phyloP scores from a whole-genome alignment of 768 basidiomycete species.

The Mycena leptocephala region DNA sequence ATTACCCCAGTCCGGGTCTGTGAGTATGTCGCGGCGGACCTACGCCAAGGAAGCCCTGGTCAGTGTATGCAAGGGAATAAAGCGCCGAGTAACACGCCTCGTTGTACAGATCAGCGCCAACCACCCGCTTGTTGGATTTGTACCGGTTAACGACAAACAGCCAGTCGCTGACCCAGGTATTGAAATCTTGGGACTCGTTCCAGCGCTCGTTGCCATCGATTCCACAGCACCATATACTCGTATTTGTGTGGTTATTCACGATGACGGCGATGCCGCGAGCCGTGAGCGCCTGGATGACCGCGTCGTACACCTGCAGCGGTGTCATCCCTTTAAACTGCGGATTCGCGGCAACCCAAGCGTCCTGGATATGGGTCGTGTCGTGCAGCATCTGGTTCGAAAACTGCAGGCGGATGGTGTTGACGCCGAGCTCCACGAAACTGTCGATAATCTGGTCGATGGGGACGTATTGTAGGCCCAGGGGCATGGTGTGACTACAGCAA shows the following conservation, averaged over 20 bases:
- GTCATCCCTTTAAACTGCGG: conserved; percentile 37
- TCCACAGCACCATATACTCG: conserved; percentile 33
- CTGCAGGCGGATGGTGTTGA: conserved; percentile 34
- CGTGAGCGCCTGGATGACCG: conserved; percentile 31
- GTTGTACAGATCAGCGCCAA: conserved; percentile 28
- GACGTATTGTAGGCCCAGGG: conserved; percentile 36
- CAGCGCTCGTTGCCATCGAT: conserved; percentile 36
- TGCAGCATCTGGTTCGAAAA: conserved; percentile 35
- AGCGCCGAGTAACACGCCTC: not conserved
- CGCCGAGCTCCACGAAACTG: conserved; percentile 29
- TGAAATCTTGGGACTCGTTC: conserved; percentile 28
- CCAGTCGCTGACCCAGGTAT: conserved; percentile 31
- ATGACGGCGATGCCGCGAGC: conserved; percentile 34
- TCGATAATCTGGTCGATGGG: conserved; percentile 36
- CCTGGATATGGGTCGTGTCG: conserved; percentile 20
- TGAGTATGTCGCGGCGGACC: conserved; percentile 31
- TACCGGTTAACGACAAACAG: conserved; percentile 30
- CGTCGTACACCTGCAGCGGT: conserved; percentile 34
- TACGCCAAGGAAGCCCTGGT: not conserved
- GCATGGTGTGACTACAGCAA: conserved; percentile 32
- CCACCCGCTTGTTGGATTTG: conserved; percentile 24
- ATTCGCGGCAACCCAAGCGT: conserved; percentile 34
- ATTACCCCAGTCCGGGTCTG: conserved; percentile 34
- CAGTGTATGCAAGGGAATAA: not conserved
- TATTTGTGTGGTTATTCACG: conserved; percentile 32